Evolutionary conservation across 2,329 filamentous ascomycete genomes (phyloP), one percentile per base, ranked within the genome.

Genomic region (Phialophora macrospora): DNA sequence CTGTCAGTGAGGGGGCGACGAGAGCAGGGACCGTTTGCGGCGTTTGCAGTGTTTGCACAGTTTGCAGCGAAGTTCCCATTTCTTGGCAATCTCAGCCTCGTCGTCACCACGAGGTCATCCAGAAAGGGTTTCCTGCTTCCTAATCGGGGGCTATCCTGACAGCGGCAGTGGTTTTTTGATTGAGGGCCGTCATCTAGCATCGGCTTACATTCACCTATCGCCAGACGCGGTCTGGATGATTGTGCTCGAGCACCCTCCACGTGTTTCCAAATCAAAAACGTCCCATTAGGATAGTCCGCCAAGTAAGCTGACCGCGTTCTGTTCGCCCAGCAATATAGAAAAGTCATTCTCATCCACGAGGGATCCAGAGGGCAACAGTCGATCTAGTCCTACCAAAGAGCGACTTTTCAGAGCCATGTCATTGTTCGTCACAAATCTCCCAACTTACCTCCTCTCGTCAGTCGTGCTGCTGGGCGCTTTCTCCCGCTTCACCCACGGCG

Each of bases 401-500:
- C 17, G 8, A 44, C 20, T 44, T 2, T 20, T 44, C 17, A 52
- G 17, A 22, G 26, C 28, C 46, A 60, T 60, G 58, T 12, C 58
- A 5, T 28, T 28, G 22, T 32, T 44, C 12, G 28, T 60, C 48
- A 52, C 30, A 17, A 65, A 61, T 24, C n/a, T 62, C 41, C 63
- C 63, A 52, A 61, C 54, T 48, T 66, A 68, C 55, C 32, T 62
- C 17, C 66, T 66, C 30, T 26, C 66, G 14, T 54, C 48, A 48
- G 52, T 68, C 55, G 55, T 64, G 41, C 54, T 68, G 14, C 60
- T 66, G 9, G 63, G 66, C 14, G 38, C 59, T 12, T 68, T 68
- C 28, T 68, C 66, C 24, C 59, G 66, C 20, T 63, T 68, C 56
- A 66, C 66, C 17, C 66, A 66, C 20, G 63, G 63, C 38, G 54